These are phyloP conservation scores for Xylaria arbuscula DNA, from an alignment of 2,329 filamentous ascomycete genomes.

Conservation along the genomic window DNA sequence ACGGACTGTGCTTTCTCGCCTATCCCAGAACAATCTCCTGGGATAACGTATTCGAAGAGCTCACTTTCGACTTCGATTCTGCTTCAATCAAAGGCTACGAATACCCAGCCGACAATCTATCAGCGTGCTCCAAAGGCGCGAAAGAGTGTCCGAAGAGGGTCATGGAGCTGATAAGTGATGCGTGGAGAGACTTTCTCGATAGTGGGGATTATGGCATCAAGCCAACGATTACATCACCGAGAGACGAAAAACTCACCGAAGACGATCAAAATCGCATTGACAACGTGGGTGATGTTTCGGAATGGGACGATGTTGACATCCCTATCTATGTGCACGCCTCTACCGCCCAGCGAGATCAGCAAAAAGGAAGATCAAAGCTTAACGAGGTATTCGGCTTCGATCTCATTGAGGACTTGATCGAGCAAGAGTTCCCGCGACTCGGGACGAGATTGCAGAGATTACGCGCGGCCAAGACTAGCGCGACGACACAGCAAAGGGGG, in stretches of 20 bases:
- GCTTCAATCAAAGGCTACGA: conserved; percentile 16
- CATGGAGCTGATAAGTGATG: conserved; percentile 35
- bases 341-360: background rate
- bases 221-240: background rate
- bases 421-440: conserved; percentile 42
- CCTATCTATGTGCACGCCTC: conserved; percentile 10
- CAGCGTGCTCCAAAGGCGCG: background rate
- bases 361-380: background rate
- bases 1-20: conserved; percentile 36
- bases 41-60: conserved; percentile 9
- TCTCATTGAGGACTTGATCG: conserved; percentile 40
- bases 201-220: conserved; percentile 21
- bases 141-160: conserved; percentile 21
- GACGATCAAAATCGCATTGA: background rate
- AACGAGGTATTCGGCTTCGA: conserved; percentile 38
- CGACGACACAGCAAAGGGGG: background rate
- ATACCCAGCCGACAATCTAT: background rate
- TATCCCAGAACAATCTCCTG: conserved; percentile 36
- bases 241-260: background rate
- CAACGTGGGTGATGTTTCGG: conserved; percentile 17
- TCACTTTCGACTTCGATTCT: conserved; percentile 38
- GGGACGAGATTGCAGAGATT: background rate
- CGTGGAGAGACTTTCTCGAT: conserved; percentile 39
- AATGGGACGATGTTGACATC: conserved; percentile 41
- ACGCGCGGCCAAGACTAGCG: background rate